Conservation (phyloP, 257 asterid species). For the Ajuga chamaepitys region DNA sequence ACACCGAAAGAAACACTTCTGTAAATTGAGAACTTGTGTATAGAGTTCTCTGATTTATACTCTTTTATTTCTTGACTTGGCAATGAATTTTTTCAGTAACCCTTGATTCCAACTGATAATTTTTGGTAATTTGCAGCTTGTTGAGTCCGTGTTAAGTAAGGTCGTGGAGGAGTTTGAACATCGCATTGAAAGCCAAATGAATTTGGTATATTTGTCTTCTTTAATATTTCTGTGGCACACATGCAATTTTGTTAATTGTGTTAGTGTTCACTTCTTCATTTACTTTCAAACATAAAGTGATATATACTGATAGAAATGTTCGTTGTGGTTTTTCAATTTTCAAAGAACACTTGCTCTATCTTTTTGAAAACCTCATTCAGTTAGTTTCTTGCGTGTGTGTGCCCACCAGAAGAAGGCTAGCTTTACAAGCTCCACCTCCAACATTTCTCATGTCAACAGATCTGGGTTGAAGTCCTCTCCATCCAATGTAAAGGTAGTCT, state of each 20-base stretch:
- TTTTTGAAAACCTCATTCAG: slow-evolving; percentile 7
- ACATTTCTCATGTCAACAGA: slow-evolving; percentile 31
- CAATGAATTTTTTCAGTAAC: background rate
- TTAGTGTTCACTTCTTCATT: background rate
- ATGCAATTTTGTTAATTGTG: background rate
- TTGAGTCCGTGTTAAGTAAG: slow-evolving; percentile 78
- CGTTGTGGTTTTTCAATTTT: background rate
- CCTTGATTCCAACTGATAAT: background rate
- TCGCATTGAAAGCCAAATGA: slow-evolving; percentile 54
- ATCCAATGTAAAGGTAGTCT: slow-evolving; percentile 41
- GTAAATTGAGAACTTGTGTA: background rate
- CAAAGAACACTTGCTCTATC: background rate
- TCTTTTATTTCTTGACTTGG: background rate
- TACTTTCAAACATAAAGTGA: background rate
- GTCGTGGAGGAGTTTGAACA: slow-evolving; percentile 81
- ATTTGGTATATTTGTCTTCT: slow-evolving; percentile 37
- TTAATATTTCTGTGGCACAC: background rate
- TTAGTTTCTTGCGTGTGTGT: slow-evolving; percentile 2
- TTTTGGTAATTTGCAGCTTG: slow-evolving; percentile 44
- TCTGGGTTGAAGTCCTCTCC: slow-evolving; percentile 26
- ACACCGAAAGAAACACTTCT: background rate
- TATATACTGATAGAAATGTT: background rate
- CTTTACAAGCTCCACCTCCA: slow-evolving; percentile 35
- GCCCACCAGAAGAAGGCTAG: slow-evolving; percentile 42
- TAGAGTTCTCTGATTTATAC: background rate